Evolutionary conservation across 2,329 filamentous ascomycete genomes (phyloP).

Genomic region (Xylaria polymorpha): DNA sequence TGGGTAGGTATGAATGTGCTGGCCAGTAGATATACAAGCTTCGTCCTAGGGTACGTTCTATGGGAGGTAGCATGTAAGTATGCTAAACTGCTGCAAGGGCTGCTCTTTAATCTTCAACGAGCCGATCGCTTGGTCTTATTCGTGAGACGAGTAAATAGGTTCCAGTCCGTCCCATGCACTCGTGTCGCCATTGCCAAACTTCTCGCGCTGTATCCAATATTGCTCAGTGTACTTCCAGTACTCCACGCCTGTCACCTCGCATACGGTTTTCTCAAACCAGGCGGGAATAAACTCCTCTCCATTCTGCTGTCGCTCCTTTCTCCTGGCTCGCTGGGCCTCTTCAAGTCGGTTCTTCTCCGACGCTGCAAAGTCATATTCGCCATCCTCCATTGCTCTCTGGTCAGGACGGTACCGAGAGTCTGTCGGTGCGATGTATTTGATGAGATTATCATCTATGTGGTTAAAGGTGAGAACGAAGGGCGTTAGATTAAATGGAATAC

Average conservation of each 20-base stretch:
- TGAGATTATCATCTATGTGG: constrained; percentile 85
- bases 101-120: not conserved
- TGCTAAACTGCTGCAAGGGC: constrained; percentile 5
- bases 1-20: constrained; percentile 25
- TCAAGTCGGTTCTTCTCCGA: constrained; percentile 95
- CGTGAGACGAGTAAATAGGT: constrained; percentile 69
- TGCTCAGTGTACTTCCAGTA: constrained; percentile 91
- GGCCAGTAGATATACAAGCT: constrained; percentile 29
- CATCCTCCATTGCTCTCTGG: constrained; percentile 98
- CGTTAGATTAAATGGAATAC: constrained; percentile 96
- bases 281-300: constrained; percentile 86
- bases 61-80: constrained; percentile 9
- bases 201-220: constrained; percentile 84
- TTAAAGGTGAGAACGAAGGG: constrained; percentile 97
- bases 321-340: constrained; percentile 84
- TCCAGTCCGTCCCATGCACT: constrained; percentile 78
- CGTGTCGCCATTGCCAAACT: constrained; percentile 69
- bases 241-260: constrained; percentile 84
- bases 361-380: constrained; percentile 93
- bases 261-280: constrained; percentile 83
- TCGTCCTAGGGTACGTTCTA: constrained; percentile 14
- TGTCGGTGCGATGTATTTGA: constrained; percentile 83
- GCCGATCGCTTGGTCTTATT: constrained; percentile 16
- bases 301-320: constrained; percentile 76
- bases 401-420: constrained; percentile 94